Conservation (phyloP, 306 rosid genomes). For the Begonia loranthoides region DNA sequence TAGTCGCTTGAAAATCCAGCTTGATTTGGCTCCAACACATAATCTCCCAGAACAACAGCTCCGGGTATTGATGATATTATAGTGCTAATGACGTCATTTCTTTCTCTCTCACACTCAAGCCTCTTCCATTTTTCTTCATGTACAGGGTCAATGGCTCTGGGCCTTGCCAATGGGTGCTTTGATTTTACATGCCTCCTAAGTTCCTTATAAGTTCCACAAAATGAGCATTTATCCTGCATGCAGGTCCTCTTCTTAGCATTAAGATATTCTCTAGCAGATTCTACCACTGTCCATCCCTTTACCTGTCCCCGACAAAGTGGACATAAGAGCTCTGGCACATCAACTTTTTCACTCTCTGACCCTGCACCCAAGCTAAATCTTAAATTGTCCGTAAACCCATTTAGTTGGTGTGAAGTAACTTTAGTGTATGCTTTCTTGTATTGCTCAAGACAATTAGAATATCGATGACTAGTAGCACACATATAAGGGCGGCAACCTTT, state of each 20-base stretch:
- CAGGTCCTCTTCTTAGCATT: constrained; percentile 87
- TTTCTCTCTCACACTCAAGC: constrained; percentile 77
- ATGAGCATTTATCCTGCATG: constrained; percentile 79
- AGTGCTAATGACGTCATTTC: constrained; percentile 88
- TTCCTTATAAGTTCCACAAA: constrained; percentile 58
- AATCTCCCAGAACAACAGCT: constrained; percentile 87
- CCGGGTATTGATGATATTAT: constrained; percentile 81
- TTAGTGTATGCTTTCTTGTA: constrained; percentile 83
- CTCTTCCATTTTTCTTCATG: constrained; percentile 86
- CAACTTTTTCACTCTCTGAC: constrained; percentile 29
- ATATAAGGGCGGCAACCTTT: constrained; percentile 95
- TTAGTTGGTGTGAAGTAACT: constrained; percentile 25
- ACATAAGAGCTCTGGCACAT: constrained; percentile 72
- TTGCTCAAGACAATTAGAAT: constrained; percentile 90
- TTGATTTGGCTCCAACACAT: constrained; percentile 74
- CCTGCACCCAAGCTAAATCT: constrained; percentile 29
- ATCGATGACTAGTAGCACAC: constrained; percentile 89
- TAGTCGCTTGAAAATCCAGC: constrained; percentile 36
- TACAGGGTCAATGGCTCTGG: constrained; percentile 81
- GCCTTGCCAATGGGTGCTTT: constrained; percentile 83
- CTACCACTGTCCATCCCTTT: constrained; percentile 97
- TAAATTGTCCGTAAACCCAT: constrained; percentile 16
- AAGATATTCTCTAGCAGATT: constrained; percentile 63
- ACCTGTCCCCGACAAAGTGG: constrained; percentile 93
- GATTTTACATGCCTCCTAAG: constrained; percentile 78